Base-by-base conservation (phyloP, 1,139 yeast species). In the Scheffersomyces cryptocercus region DNA sequence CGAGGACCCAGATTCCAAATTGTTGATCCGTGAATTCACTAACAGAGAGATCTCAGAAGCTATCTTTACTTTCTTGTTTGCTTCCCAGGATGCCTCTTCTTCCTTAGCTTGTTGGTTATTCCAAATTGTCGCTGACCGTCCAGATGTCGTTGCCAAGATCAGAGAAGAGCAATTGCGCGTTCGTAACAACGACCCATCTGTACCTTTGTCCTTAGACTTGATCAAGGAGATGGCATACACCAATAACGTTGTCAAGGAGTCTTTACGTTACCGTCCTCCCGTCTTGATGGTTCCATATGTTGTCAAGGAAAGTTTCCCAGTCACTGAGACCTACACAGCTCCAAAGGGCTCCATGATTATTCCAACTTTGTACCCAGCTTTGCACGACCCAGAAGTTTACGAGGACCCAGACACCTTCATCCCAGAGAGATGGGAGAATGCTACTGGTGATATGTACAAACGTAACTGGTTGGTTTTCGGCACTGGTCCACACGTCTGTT, bases 51-150 rank as follows among this genome's bases (percentile, higher is more conserved):
- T 93, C 56, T 88, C 97, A 29, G 98, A 93, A 73, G 96, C 96
- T 43, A 82, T 93, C 53, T 93, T 93, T 77, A 93, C 99, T 15
- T 93, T 93, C 67, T 76, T 93, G 65, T 93, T 93, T 67, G 99
- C 99, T 26, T 87, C 97, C 8, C 99, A 93, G 71, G 99, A 93
- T 69, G 99, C 99, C 29, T 87, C 97, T 6, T 89, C 97, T 3
- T 88, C 97, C n/a, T 84, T 95, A 56, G 95, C 97, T 51, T 91
- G 98, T 67, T 93, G 99, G 99, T 78, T 93, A 61, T 93, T 91
- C 82, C 99, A 93, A 75, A 80, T 89, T 56, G 85, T 90, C 44
- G 91, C 97, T 51, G 99, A 93, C 67, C 82, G 97, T 61, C 97
- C 98, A 37, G 98, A 93, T 54, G 84, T 93, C 49, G 81, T 82